Conservation (phyloP, 352 stramenopile species). For the Globisporangium takayamanum region DNA sequence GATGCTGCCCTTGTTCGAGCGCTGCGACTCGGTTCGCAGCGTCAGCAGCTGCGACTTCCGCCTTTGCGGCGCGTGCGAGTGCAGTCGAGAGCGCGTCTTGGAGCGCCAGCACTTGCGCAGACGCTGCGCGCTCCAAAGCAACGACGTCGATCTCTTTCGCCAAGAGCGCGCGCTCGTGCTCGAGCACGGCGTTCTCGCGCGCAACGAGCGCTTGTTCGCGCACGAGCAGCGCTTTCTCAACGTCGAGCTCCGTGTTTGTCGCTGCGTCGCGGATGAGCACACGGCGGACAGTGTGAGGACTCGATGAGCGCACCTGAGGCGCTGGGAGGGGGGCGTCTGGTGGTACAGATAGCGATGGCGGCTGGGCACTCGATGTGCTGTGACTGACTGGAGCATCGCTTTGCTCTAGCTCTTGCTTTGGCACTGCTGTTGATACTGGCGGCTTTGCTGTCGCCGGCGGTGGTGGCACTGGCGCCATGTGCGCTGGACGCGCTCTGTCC, state of each 20-base stretch:
- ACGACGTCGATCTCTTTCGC: slow-evolving; percentile 22
- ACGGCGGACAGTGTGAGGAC: background rate
- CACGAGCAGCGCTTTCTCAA: slow-evolving; percentile 38
- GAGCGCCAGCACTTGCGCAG: slow-evolving; percentile 21
- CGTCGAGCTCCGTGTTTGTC: slow-evolving; percentile 55
- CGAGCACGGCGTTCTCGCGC: slow-evolving; percentile 29
- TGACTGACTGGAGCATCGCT: too few species aligned
- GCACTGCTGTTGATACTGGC: too few species aligned
- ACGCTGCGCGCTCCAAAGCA: background rate
- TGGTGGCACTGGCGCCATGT: too few species aligned
- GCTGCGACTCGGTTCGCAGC: slow-evolving; percentile 13
- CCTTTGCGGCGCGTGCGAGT: slow-evolving; percentile 15
- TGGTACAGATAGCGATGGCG: too few species aligned
- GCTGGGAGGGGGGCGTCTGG: too few species aligned
- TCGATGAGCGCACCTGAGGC: background rate
- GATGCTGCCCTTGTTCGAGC: background rate
- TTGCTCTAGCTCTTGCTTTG: too few species aligned
- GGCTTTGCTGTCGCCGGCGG: too few species aligned
- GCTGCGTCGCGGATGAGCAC: slow-evolving; percentile 20
- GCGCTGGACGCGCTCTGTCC: too few species aligned
- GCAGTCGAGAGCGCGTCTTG: slow-evolving; percentile 21
- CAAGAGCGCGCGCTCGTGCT: slow-evolving; percentile 30
- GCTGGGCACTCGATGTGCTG: too few species aligned
- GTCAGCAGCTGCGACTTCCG: slow-evolving; percentile 24
- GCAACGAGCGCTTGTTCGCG: slow-evolving; percentile 29